Base-by-base conservation (phyloP, 2,329 filamentous ascomycete species). In the Aspergillus puulaauensis region DNA sequence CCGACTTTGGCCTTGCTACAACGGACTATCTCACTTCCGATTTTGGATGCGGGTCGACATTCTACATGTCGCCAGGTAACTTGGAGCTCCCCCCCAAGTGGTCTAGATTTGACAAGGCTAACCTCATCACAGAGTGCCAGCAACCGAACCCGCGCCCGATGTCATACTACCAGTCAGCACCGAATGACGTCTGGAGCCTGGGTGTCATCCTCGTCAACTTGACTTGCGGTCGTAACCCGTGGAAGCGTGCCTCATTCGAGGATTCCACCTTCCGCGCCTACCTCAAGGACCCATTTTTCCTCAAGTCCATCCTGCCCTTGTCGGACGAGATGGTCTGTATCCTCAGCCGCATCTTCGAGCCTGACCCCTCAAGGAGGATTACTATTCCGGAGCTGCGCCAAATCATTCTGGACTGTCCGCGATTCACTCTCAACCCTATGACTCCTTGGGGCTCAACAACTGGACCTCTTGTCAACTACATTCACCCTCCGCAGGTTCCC, bases 1-100 rank as follows among this genome's bases (percentile, higher is more conserved):
- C 93, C 65, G 95, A 99, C 77, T 99, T 99, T 82, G 95, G 95
- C 73, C 85, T 99, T 55, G 95, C 95, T 59, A 98, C 92, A 23
- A 87, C 86, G 58, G 90, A 93, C 64, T 83, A 86, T 64, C 82
- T 88, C 66, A 96, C 93, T 63, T 90, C 92, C 67, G 95, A 99
- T 75, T 97, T 96, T 77, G 95, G 95, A 70, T 99, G 95, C 75
- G 95, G 95, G 63, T 98, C 95, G 33, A 98, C 93, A 14, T 98
- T 98, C 71, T 99, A 99, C 80, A 99, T 98, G 95, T 96, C 92
- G 72, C 95, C 95, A 85, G 93, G 93, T 97, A 89, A 33, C 50
- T 39, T 40, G 21, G 4, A 21, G 21, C 21, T 3, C 27, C 11
- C 27, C 17, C 23, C 27, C 31, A 35, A 51, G 21, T 35, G 43